Evolutionary conservation across 768 basidiomycete genomes (phyloP).

Genomic region (Boletus vinaceobasis): DNA sequence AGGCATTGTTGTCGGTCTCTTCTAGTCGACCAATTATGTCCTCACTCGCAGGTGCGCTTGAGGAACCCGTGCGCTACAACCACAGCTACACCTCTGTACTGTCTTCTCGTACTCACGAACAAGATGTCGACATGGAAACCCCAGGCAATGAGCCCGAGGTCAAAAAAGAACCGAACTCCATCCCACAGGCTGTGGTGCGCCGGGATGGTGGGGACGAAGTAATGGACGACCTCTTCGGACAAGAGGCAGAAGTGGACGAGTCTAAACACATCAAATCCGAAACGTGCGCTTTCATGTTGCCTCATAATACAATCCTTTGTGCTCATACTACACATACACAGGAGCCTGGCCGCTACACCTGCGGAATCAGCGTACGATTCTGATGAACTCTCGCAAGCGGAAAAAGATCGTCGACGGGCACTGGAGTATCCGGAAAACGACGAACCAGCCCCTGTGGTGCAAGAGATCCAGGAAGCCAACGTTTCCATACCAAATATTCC

Average conservation of each 20-base stretch:
- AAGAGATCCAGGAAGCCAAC: slow-evolving; percentile 60
- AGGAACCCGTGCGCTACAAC: slow-evolving; percentile 30
- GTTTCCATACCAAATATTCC: slow-evolving; percentile 87
- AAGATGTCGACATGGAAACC: slow-evolving; percentile 44
- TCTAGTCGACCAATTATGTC: slow-evolving; percentile 41
- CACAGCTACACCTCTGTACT: slow-evolving; percentile 14
- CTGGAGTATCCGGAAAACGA: slow-evolving; percentile 84
- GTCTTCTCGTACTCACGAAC: slow-evolving; percentile 10
- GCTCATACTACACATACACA: slow-evolving; percentile 19
- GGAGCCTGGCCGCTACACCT: slow-evolving; percentile 38
- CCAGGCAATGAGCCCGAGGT: slow-evolving; percentile 9
- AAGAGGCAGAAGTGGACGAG: slow-evolving; percentile 52
- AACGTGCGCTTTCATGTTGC: slow-evolving; percentile 35
- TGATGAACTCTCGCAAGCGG: slow-evolving; percentile 65
- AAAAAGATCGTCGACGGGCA: slow-evolving; percentile 54
- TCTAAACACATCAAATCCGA: slow-evolving; percentile 42
- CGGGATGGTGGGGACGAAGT: slow-evolving; percentile 41
- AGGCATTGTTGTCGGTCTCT: neutral
- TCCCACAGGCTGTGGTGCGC: slow-evolving; percentile 17
- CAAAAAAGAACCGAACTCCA: slow-evolving; percentile 15
- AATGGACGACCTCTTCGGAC: slow-evolving; percentile 80
- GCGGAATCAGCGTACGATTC: slow-evolving; percentile 50
- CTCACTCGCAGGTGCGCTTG: slow-evolving; percentile 57
- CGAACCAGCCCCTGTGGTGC: slow-evolving; percentile 51
- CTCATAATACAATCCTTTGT: slow-evolving; percentile 8